Conservation (phyloP, 2,329 filamentous ascomycete species). For the Fusarium sacchari region DNA sequence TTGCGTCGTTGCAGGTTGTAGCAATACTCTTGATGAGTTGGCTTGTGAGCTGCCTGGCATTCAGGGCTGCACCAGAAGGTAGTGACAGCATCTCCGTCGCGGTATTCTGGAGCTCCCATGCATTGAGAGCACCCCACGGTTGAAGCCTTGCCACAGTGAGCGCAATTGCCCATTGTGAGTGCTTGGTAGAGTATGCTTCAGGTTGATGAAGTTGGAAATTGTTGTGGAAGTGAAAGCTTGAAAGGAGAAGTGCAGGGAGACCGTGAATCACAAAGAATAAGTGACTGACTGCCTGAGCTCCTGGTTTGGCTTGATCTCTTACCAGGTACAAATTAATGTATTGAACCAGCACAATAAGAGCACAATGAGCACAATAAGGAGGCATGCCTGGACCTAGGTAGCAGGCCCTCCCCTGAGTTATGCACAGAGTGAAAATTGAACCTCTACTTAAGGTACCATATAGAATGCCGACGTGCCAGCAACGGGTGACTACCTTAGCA, state of each 20-base stretch:
- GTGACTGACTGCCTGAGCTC: neutral
- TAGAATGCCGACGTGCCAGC: neutral
- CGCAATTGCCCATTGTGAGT: slow-evolving; percentile 10
- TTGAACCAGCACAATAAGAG: neutral
- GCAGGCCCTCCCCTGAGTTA: neutral
- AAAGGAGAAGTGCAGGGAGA: neutral
- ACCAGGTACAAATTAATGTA: neutral
- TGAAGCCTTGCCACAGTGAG: slow-evolving; percentile 9
- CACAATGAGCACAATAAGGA: no score
- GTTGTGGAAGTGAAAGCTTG: neutral
- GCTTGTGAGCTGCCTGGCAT: slow-evolving; percentile 14
- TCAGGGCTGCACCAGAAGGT: slow-evolving; percentile 19
- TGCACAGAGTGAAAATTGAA: neutral
- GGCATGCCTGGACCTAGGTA: no score
- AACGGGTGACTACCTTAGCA: neutral
- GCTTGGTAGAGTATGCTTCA: neutral
- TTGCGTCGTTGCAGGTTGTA: slow-evolving; percentile 5
- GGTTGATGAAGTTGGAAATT: neutral
- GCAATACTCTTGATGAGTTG: slow-evolving; percentile 14
- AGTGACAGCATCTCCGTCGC: slow-evolving; percentile 5
- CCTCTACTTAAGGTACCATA: neutral
- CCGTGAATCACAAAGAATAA: neutral
- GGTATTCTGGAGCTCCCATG: slow-evolving; percentile 12
- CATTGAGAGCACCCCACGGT: slow-evolving; percentile 4
- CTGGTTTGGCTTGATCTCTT: neutral